Conservation (phyloP, 371 early-diverging fungal genomes). For the Rhizopus sp. region DNA sequence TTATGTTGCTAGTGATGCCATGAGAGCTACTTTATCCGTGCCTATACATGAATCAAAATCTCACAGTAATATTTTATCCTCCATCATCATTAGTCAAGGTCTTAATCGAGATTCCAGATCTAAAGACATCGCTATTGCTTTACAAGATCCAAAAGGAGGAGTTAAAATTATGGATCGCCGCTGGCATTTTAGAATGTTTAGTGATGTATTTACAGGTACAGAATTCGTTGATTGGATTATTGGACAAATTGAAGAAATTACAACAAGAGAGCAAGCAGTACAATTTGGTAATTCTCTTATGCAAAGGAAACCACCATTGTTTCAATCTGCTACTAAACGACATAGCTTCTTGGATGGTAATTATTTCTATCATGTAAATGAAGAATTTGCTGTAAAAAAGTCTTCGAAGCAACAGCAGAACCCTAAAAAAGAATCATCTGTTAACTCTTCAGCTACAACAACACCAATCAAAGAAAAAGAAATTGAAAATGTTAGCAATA, state of each 20-base stretch:
- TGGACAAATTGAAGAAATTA: conserved; percentile 75
- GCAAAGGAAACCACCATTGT: conserved; percentile 66
- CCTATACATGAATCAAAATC: conserved; percentile 14
- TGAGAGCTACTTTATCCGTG: background rate
- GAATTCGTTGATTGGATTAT: conserved; percentile 94
- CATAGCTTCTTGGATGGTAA: conserved; percentile 90
- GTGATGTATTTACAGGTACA: conserved; percentile 79
- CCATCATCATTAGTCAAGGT: conserved; percentile 34
- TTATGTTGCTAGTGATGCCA: conserved; percentile 32
- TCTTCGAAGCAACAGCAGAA: too few species aligned
- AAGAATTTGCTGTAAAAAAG: conserved; percentile 58
- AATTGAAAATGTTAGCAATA: background rate
- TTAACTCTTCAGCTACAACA: conserved; percentile 11
- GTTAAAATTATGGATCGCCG: conserved; percentile 79
- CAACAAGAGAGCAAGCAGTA: conserved; percentile 82
- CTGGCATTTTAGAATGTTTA: conserved; percentile 88
- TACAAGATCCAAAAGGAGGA: conserved; percentile 77
- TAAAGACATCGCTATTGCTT: conserved; percentile 65
- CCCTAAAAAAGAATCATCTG: conserved; percentile 34
- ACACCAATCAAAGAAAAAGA: conserved; percentile 9
- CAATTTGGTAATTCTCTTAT: conserved; percentile 81
- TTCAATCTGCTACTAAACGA: conserved; percentile 75
- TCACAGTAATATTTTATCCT: conserved; percentile 29
- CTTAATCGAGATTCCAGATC: conserved; percentile 52
- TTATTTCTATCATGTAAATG: conserved; percentile 85